Evolutionary conservation across 1,284 basidiomycete genomes (phyloP).

Genomic region (Pyrrhoderma lamaoense): DNA sequence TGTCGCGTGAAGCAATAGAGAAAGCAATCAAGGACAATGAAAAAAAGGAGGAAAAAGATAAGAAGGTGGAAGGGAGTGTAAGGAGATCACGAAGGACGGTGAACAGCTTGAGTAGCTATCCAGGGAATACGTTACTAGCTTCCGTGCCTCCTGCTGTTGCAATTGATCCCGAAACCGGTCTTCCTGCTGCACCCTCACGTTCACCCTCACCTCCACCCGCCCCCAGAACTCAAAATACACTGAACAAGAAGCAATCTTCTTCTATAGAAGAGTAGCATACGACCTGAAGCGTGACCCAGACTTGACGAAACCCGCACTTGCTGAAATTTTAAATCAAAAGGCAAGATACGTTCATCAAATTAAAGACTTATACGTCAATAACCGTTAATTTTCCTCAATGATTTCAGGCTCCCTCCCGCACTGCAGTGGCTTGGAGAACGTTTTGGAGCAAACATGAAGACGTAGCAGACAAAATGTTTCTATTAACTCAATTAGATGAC

Average conservation of each 20-base stretch:
- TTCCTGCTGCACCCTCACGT: slow-evolving; percentile 54
- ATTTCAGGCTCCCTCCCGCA: slow-evolving; percentile 53
- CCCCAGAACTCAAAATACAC: slow-evolving; percentile 48
- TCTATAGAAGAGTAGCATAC: slow-evolving; percentile 58
- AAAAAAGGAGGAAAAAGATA: not conserved
- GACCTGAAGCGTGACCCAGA: slow-evolving; percentile 44
- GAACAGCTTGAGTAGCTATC: slow-evolving; percentile 15
- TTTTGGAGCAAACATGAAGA: slow-evolving; percentile 55
- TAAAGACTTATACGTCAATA: too few relatives aligned
- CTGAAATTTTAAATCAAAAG: slow-evolving; percentile 47
- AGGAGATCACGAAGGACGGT: slow-evolving; percentile 13
- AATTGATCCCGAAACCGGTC: slow-evolving; percentile 18
- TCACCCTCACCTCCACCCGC: slow-evolving; percentile 55
- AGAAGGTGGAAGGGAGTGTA: slow-evolving; percentile 1
- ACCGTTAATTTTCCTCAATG: slow-evolving; percentile 19
- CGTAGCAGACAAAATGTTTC: slow-evolving; percentile 54
- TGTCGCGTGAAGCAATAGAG: not conserved
- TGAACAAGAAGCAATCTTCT: slow-evolving; percentile 52
- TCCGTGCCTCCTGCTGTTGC: slow-evolving; percentile 13
- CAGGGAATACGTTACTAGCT: slow-evolving; percentile 7
- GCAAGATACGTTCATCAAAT: too few relatives aligned
- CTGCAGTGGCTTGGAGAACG: slow-evolving; percentile 48
- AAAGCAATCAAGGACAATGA: not conserved
- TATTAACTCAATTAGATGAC: slow-evolving; percentile 32
- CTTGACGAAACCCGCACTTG: slow-evolving; percentile 46